phyloP scores from a whole-genome alignment of 495 filamentous ascomycete species.

The Daldinia concentrica region DNA sequence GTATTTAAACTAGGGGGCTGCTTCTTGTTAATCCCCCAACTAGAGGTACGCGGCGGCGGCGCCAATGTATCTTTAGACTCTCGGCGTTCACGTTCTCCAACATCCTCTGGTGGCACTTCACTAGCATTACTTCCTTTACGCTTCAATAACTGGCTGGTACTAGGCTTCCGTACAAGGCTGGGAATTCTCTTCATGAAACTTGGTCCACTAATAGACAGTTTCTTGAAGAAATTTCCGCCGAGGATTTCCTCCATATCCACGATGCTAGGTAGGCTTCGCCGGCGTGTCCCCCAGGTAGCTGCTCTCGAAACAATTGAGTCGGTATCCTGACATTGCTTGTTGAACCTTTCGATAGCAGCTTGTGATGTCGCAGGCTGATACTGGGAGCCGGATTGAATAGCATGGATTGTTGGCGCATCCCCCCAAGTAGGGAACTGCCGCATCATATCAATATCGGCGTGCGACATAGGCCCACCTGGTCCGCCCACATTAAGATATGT shows the following conservation, averaged over 20 bases:
- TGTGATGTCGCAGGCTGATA: conserved; percentile 61
- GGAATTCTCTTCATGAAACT: conserved; percentile 56
- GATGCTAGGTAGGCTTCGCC: conserved; percentile 65
- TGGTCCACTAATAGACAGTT: conserved; percentile 64
- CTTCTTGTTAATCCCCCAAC: conserved; percentile 63
- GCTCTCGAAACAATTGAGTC: conserved; percentile 67
- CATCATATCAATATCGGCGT: conserved; percentile 57
- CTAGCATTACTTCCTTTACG: conserved; percentile 55
- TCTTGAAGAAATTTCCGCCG: conserved; percentile 68
- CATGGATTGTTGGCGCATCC: conserved; percentile 55
- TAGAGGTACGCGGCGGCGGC: conserved; percentile 62
- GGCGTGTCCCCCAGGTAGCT: conserved; percentile 78
- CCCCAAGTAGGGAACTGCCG: conserved; percentile 57
- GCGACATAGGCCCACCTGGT: conserved; percentile 52
- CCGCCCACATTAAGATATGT: conserved; percentile 55
- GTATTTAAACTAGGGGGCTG: conserved; percentile 71
- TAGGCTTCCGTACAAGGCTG: conserved; percentile 67
- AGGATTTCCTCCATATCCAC: conserved; percentile 68
- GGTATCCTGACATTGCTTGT: conserved; percentile 57
- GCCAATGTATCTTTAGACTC: conserved; percentile 64
- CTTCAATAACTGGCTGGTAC: conserved; percentile 56
- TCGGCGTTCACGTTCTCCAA: conserved; percentile 49
- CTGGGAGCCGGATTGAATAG: conserved; percentile 48
- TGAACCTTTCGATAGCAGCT: conserved; percentile 61
- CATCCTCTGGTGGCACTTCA: conserved; percentile 49